Conservation (phyloP, 805 yeast genomes). For the Hanseniaspora taiwanica region DNA sequence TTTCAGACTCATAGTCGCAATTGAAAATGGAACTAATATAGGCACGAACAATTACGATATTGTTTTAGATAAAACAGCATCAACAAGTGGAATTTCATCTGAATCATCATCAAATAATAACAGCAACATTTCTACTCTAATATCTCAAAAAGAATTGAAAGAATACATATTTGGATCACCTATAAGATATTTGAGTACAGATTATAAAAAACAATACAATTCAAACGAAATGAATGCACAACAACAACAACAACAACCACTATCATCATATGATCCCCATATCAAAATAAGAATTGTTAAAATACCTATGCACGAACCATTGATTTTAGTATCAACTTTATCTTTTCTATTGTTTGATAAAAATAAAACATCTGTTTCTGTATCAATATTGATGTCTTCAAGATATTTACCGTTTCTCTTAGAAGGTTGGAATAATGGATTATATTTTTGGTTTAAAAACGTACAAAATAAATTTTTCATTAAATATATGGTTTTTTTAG, state of each 20-base stretch:
- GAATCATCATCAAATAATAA: no score
- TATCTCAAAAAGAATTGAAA: conserved; percentile 22
- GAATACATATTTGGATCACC: conserved; percentile 30
- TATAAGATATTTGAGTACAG: conserved; percentile 9
- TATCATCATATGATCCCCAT: not conserved
- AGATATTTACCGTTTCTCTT: conserved; percentile 18
- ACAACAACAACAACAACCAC: not conserved
- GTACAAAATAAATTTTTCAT: conserved; percentile 12
- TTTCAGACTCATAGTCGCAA: conserved; percentile 24
- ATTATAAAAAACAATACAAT: conserved; percentile 7
- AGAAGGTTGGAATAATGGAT: conserved; percentile 23
- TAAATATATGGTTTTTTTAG: not conserved
- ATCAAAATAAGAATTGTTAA: conserved; percentile 20
- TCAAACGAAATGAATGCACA: not conserved
- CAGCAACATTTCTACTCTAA: conserved; percentile 7
- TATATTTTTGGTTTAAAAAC: conserved; percentile 19
- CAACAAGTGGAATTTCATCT: no score
- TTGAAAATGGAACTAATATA: conserved; percentile 26
- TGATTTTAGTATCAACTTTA: conserved; percentile 23
- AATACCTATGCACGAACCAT: conserved; percentile 12
- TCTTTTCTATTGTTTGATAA: conserved; percentile 11
- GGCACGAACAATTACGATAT: conserved; percentile 24
- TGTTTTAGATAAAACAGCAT: conserved; percentile 22
- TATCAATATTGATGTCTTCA: conserved; percentile 16
- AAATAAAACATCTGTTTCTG: conserved; percentile 8